These are phyloP conservation scores for Lasiodiplodia sp. DNA, from an alignment of 2,329 filamentous ascomycete genomes.

Conservation along the genomic window DNA sequence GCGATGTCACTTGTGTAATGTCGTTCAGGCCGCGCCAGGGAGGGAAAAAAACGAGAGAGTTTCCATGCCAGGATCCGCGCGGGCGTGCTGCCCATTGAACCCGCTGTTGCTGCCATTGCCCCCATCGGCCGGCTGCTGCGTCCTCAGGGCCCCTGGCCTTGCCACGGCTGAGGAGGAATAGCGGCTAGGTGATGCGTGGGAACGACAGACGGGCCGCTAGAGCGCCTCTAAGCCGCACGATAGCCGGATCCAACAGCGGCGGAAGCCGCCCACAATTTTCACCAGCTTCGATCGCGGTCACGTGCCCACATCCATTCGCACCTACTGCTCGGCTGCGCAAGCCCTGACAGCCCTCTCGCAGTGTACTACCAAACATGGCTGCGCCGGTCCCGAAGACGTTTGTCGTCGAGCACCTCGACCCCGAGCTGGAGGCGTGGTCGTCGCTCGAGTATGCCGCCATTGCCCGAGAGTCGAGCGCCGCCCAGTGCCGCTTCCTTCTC, in stretches of 20 bases:
- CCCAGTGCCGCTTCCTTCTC: constrained; percentile 75
- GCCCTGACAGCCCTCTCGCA: not conserved
- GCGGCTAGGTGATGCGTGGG: constrained; percentile 5
- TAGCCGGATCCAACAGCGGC: constrained; percentile 8
- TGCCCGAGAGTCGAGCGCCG: constrained; percentile 75
- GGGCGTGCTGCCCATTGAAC: constrained; percentile 9
- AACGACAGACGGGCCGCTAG: constrained; percentile 12
- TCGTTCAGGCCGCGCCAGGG: constrained; percentile 4
- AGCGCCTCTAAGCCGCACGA: constrained; percentile 11
- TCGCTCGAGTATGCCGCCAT: constrained; percentile 91
- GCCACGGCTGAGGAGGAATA: not conserved
- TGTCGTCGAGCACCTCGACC: constrained; percentile 95
- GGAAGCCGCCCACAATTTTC: constrained; percentile 15
- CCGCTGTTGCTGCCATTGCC: constrained; percentile 4
- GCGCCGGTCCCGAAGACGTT: constrained; percentile 68
- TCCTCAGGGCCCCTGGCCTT: constrained; percentile 2
- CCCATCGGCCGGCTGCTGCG: not conserved
- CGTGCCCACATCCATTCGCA: not conserved
- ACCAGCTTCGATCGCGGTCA: constrained; percentile 3
- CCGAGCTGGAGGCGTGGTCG: constrained; percentile 93
- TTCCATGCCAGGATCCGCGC: not conserved
- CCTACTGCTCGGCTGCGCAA: not conserved
- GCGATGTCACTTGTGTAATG: constrained; percentile 21
- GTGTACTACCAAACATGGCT: constrained; percentile 11
- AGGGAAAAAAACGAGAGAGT: not conserved